phyloP scores from a whole-genome alignment of 2,329 filamentous ascomycete genomes.

The Aspergillus sp. region DNA sequence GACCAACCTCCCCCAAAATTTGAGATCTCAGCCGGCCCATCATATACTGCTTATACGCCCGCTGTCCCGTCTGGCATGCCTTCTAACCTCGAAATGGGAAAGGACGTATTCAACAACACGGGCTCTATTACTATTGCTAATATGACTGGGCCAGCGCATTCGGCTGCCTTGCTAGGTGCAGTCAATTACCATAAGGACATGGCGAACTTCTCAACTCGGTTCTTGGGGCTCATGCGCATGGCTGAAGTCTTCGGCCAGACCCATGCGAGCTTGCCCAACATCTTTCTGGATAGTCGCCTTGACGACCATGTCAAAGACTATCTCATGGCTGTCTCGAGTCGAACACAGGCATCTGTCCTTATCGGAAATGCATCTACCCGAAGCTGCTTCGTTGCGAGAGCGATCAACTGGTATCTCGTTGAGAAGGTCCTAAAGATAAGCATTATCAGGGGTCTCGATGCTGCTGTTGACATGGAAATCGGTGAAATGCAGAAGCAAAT shows the following conservation, averaged over 20 bases:
- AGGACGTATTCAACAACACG: conserved; percentile 1
- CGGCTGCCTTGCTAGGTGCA: background rate
- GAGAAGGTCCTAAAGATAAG: conserved; percentile 23
- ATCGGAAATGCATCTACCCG: conserved; percentile 24
- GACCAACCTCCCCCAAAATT: conserved; percentile 16
- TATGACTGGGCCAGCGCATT: background rate
- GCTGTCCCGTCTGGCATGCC: background rate
- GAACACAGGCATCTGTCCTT: conserved; percentile 18
- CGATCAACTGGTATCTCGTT: conserved; percentile 29
- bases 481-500: conserved; percentile 18
- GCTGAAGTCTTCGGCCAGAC: conserved; percentile 18
- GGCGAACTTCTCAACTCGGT: conserved; percentile 11
- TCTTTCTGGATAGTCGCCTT: conserved; percentile 17
- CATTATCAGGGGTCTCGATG: conserved; percentile 27
- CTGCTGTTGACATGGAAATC: conserved; percentile 22
- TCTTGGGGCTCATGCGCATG: conserved; percentile 18
- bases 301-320: conserved; percentile 18
- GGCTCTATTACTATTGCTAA: background rate
- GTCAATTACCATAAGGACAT: conserved; percentile 5
- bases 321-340: conserved; percentile 20
- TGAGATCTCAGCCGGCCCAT: background rate
- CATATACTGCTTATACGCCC: background rate
- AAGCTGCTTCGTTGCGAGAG: conserved; percentile 26
- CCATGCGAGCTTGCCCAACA: conserved; percentile 17
- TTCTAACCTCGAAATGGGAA: background rate